Evolutionary conservation across 768 basidiomycete species (phyloP).

Genomic region (Agrocybe pediades): DNA sequence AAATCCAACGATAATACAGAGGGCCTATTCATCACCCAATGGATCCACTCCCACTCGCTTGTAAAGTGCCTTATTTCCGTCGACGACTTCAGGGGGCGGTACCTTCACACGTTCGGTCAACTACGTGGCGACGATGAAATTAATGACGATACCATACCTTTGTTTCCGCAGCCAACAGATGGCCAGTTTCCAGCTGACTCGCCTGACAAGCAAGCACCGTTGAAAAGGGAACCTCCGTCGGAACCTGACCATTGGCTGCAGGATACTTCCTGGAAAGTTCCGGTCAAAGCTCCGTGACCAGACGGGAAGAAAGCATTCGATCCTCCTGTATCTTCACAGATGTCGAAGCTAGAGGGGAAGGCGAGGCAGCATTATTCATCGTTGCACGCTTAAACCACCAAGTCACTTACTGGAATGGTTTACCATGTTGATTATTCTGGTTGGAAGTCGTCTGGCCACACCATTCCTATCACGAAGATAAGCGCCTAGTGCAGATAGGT

Average conservation of each 20-base stretch:
- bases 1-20: conserved; percentile 32
- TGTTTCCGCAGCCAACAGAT: conserved; percentile 50
- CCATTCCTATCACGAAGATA: conserved; percentile 37
- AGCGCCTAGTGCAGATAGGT: neutral
- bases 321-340: conserved; percentile 61
- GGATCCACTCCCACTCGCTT: too few relatives aligned
- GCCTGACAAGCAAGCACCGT: conserved; percentile 52
- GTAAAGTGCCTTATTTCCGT: neutral
- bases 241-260: conserved; percentile 60
- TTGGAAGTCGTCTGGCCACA: conserved; percentile 51
- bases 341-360: conserved; percentile 49
- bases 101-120: conserved; percentile 7
- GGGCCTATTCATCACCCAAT: conserved; percentile 18
- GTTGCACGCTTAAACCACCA: neutral
- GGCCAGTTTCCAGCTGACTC: conserved; percentile 56
- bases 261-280: conserved; percentile 54
- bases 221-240: conserved; percentile 47
- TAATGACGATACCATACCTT: conserved; percentile 35
- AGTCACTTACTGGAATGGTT: conserved; percentile 49
- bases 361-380: neutral
- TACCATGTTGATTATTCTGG: conserved; percentile 42
- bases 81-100: conserved; percentile 17
- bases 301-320: conserved; percentile 55
- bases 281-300: conserved; percentile 54
- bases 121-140: conserved; percentile 1